Percentiles rank a stretch among this genome's conserved stretches.
These are phyloP conservation scores for Neurospora sp. DNA, from an alignment of 495 filamentous ascomycete genomes.

Conservation along the genomic window DNA sequence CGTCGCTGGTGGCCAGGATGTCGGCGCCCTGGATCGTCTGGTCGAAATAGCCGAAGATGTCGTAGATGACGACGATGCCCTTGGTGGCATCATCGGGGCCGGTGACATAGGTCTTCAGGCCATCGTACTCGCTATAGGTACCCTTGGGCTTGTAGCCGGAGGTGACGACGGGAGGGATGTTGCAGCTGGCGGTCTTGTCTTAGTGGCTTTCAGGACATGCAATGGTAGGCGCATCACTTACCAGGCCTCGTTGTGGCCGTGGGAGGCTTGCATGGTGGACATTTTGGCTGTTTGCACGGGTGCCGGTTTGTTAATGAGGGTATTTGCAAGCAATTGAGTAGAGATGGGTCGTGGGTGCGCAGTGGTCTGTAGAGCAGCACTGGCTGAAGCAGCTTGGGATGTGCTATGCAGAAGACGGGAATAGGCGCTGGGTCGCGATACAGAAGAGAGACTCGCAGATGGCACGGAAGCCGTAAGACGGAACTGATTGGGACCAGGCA, in stretches of 20 bases:
- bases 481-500: conserved; percentile 11
- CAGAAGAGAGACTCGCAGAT: background rate
- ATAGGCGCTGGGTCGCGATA: conserved; percentile 1
- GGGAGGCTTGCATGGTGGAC: conserved; percentile 40
- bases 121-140: conserved; percentile 50
- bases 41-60: conserved; percentile 65
- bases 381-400: background rate
- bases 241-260: conserved; percentile 49
- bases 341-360: background rate
- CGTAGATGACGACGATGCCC: conserved; percentile 54
- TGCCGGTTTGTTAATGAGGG: background rate
- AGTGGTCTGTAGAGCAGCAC: background rate
- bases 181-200: conserved; percentile 32
- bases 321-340: background rate
- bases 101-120: conserved; percentile 63
- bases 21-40: conserved; percentile 64
- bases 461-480: conserved; percentile 7
- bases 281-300: conserved; percentile 26
- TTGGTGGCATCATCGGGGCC: conserved; percentile 47
- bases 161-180: conserved; percentile 55
- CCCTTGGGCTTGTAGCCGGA: conserved; percentile 58
- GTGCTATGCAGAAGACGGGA: conserved; percentile 6
- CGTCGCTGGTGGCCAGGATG: conserved; percentile 50
- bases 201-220: conserved; percentile 22
- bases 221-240: background rate